Conservation (phyloP, 805 yeast genomes). For the Debaryomyces prosopidis region DNA sequence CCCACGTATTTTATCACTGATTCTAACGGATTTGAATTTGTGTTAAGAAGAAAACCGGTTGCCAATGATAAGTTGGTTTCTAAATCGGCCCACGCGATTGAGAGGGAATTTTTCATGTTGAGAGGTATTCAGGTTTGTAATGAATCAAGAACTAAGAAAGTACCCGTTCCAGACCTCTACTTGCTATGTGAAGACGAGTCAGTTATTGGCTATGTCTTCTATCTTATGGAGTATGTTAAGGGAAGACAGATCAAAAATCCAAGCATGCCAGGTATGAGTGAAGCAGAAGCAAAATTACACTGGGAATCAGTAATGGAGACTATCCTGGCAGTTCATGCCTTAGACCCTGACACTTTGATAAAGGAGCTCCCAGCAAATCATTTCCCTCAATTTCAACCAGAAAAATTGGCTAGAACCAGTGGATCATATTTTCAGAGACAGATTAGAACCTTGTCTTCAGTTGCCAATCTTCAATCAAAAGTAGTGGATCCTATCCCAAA, state of each 20-base stretch:
- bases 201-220: conserved; percentile 55
- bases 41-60: conserved; percentile 58
- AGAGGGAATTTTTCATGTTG: conserved; percentile 56
- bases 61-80: conserved; percentile 50
- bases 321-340: conserved; percentile 48
- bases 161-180: conserved; percentile 57
- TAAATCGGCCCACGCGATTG: conserved; percentile 62
- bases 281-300: conserved; percentile 22
- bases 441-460: conserved; percentile 44
- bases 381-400: conserved; percentile 42
- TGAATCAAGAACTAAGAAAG: conserved; percentile 23
- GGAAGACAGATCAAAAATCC: conserved; percentile 61
- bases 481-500: conserved; percentile 50
- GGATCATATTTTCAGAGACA: conserved; percentile 55
- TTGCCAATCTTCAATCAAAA: conserved; percentile 37
- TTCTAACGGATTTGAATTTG: conserved; percentile 38
- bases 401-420: conserved; percentile 10
- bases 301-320: conserved; percentile 54
- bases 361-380: conserved; percentile 44
- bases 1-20: conserved; percentile 58
- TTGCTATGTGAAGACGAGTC: conserved; percentile 58
- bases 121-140: conserved; percentile 34
- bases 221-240: conserved; percentile 58
- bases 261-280: conserved; percentile 37
- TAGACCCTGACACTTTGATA: conserved; percentile 45